These are phyloP conservation scores for Hypsizygus marmoreus DNA, from an alignment of 768 basidiomycete genomes.

Conservation along the genomic window DNA sequence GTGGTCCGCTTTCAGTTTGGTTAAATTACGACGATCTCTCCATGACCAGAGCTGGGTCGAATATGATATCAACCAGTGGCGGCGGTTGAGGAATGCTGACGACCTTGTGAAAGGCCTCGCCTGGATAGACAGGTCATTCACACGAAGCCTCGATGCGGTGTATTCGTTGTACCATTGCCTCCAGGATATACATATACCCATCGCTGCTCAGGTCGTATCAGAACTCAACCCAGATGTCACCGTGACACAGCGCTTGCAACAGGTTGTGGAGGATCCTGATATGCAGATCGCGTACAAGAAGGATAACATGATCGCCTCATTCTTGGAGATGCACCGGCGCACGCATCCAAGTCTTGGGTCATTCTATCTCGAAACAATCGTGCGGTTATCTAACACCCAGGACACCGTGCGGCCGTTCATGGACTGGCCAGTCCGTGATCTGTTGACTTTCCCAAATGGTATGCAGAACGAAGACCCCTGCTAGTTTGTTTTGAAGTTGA, in stretches of 20 bases:
- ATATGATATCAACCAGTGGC: slow-evolving; percentile 31
- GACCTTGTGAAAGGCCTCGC: slow-evolving; percentile 28
- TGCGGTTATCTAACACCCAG: slow-evolving; percentile 32
- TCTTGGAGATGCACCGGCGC: slow-evolving; percentile 29
- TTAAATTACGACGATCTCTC: background rate
- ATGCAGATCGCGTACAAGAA: background rate
- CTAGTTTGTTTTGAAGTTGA: slow-evolving; percentile 1
- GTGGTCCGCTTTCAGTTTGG: background rate
- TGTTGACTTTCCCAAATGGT: slow-evolving; percentile 25
- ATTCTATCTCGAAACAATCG: slow-evolving; percentile 28
- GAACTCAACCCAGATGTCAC: slow-evolving; percentile 22
- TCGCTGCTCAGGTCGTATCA: slow-evolving; percentile 23
- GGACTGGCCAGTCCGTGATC: slow-evolving; percentile 29
- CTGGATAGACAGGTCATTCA: slow-evolving; percentile 31
- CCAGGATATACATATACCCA: slow-evolving; percentile 21
- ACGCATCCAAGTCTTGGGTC: slow-evolving; percentile 23
- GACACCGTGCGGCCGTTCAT: slow-evolving; percentile 32
- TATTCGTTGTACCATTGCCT: slow-evolving; percentile 29
- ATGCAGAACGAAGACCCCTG: slow-evolving; percentile 6
- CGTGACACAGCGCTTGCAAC: background rate
- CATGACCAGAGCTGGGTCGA: slow-evolving; percentile 29
- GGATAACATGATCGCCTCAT: slow-evolving; percentile 30
- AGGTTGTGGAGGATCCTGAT: background rate
- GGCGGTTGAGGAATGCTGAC: slow-evolving; percentile 25
- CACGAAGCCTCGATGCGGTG: slow-evolving; percentile 28